Base-by-base conservation (phyloP, 306 rosid genomes). In the Abrus precatorius region DNA sequence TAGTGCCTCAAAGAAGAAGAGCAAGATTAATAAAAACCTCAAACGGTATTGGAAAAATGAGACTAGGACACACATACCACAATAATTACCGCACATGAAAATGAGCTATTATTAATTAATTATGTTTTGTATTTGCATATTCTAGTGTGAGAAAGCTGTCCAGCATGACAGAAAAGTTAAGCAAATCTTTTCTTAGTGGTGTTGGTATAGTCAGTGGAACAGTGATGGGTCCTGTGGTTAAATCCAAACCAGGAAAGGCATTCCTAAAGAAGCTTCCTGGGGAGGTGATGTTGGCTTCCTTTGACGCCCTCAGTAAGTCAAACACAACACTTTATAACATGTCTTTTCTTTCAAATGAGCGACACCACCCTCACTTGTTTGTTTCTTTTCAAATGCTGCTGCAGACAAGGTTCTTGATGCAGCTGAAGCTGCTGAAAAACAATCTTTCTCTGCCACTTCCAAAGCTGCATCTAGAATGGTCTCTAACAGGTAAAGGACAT, bases 381-480 rank as follows among this genome's bases (percentile, higher is more conserved):
- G 52, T 50, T 45, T 69, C 61, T 57, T 33, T 66, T 61, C 1
- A 9, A 61, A 62, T 85, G 77, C 34, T 85, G 77, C 34, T 72
- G 80, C 88, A 95, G 98, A 95, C 86, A 91, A 88, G 85, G 87
- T 93, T 66, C 82, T 95, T 20, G 99, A 93, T 79, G 99, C 99
- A 55, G 96, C 89, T 73, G 99, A 95, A 87, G 94, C 89, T 20
- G 99, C 98, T 33, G 99, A 95, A 64, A 91, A 88, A 75, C 99
- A 95, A 87, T 85, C 94, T 14, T 56, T 95, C 68, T 63, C 88
- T 28, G 98, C 97, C 48, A 95, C 99, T 45, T 89, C 98, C 55
- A 65, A 65, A 40, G 94, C 96, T 48, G 80, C 97, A 41, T 83
- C 92, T 2, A 90, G 91, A 85, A 59, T 81, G 84, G 93, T 95